Conservation (phyloP, 1,284 basidiomycete species). For the Ganoderma meredithae region DNA sequence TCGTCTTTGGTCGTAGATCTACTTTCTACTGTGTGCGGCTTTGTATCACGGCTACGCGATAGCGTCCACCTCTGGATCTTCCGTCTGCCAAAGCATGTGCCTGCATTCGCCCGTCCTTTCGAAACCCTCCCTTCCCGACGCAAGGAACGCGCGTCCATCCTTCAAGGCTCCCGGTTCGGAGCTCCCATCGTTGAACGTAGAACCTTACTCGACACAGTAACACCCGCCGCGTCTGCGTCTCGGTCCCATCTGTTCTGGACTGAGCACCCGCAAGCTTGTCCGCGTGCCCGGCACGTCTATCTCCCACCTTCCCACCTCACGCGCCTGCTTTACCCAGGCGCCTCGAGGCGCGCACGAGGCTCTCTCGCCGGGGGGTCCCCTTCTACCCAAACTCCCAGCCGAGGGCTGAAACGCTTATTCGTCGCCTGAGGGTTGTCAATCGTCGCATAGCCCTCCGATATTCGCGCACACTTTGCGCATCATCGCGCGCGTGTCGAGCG, state of each 20-base stretch:
- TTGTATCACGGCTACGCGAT: neutral
- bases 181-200: neutral
- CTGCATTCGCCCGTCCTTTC: neutral
- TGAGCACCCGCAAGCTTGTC: slow-evolving; percentile 7
- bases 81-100: neutral
- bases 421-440: neutral
- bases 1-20: neutral
- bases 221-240: neutral
- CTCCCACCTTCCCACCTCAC: neutral
- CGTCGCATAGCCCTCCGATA: neutral
- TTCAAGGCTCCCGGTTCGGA: neutral
- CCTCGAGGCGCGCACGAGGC: slow-evolving; percentile 4
- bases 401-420: neutral
- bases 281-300: slow-evolving; percentile 2
- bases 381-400: neutral
- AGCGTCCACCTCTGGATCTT: neutral
- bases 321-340: neutral
- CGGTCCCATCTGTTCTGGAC: neutral
- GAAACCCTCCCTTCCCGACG: neutral
- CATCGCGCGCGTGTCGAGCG: neutral
- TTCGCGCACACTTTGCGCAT: neutral
- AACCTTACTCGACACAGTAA: neutral
- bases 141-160: neutral
- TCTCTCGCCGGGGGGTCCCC: neutral
- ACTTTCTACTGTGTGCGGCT: neutral